Evolutionary conservation across 805 yeast species (phyloP), one percentile per base, ranked within the genome.

Genomic region (Maudiozyma pseudohumilis): DNA sequence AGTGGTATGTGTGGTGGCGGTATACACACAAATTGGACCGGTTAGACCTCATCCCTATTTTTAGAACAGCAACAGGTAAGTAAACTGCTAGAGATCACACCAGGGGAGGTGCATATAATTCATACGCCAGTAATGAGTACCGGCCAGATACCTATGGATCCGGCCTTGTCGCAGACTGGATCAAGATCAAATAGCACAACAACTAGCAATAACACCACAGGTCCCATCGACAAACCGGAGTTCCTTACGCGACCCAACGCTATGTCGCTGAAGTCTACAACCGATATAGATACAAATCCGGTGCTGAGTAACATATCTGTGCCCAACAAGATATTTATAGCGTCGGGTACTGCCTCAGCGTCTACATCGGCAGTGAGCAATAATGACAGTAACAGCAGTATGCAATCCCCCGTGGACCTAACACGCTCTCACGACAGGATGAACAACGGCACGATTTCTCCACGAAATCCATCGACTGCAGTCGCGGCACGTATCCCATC

Each of bases 261-360:
- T 5, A 41, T 52, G 31, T 40, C 44, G 11, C 44, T 55, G 4
- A 50, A 46, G 33, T 52, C 58, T 11, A 56, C 61, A 1, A 57
- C 61, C 2, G 48, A 52, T 31, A 27, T 57, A 11, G 60, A 48
- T 28, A 55, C 54, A 1, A 55, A 49, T 32, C 56, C 60, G 5
- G 59, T 55, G 6, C 33, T 55, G 24, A 24, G n/a, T 39, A 40
- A 53, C 39, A 48, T 40, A 8, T 42, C 56, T 4, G 36, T 52
- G 19, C 55, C 59, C 7, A 38, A 39, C n/a, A 41, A 42, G n/a
- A 28, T 34, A 15, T 37, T 34, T 19, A 12, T 41, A 5, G 13
- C 34, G 15, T 13, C 26, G 13, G 22, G 23, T n/a, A 17, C 9
- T 12, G 15, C 19, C 12, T 15, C 21, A 17, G 23, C 29, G 11